Percentiles rank a stretch among this genome's conserved stretches.
Evolutionary conservation across 2,329 filamentous ascomycete genomes (phyloP).

Genomic region (Aureobasidium sp.): DNA sequence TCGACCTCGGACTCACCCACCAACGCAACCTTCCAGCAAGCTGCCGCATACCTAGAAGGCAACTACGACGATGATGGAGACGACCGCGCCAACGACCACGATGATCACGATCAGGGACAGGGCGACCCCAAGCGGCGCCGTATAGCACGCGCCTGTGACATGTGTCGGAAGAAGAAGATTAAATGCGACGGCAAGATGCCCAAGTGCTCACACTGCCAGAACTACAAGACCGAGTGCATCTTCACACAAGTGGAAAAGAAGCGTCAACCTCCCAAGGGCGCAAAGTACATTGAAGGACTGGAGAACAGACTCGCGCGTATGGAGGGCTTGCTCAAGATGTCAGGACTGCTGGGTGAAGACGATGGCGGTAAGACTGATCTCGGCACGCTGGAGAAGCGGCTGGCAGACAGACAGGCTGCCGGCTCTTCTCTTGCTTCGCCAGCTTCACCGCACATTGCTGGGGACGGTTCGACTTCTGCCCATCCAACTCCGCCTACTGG

Average conservation of each 20-base stretch:
- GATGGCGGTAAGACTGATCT: slow-evolving; percentile 81
- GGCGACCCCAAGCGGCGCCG: slow-evolving; percentile 76
- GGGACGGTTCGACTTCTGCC: slow-evolving; percentile 22
- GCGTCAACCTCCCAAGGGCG: slow-evolving; percentile 90
- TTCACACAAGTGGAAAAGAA: slow-evolving; percentile 99
- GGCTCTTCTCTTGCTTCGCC: slow-evolving; percentile 12
- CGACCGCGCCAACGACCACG: slow-evolving; percentile 40
- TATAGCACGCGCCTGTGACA: slow-evolving; percentile 87
- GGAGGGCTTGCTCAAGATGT: slow-evolving; percentile 83
- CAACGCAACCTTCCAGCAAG: slow-evolving; percentile 3
- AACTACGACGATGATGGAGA: slow-evolving; percentile 19
- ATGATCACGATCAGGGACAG: slow-evolving; percentile 20
- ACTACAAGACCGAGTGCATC: slow-evolving; percentile 96
- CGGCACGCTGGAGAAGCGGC: slow-evolving; percentile 73
- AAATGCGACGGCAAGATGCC: slow-evolving; percentile 97
- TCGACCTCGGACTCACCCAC: slow-evolving; percentile 6
- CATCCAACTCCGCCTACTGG: slow-evolving; percentile 40
- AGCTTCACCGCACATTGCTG: not conserved
- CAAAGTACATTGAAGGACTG: slow-evolving; percentile 95
- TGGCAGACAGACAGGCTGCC: slow-evolving; percentile 40
- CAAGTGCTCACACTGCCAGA: slow-evolving; percentile 89
- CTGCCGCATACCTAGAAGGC: slow-evolving; percentile 12
- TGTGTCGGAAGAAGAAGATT: slow-evolving; percentile 94
- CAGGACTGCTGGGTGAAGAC: slow-evolving; percentile 77
- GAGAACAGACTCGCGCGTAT: slow-evolving; percentile 93